Base-by-base conservation (phyloP, 768 basidiomycete species). In the Rhodotorula sphaerocarpa region DNA sequence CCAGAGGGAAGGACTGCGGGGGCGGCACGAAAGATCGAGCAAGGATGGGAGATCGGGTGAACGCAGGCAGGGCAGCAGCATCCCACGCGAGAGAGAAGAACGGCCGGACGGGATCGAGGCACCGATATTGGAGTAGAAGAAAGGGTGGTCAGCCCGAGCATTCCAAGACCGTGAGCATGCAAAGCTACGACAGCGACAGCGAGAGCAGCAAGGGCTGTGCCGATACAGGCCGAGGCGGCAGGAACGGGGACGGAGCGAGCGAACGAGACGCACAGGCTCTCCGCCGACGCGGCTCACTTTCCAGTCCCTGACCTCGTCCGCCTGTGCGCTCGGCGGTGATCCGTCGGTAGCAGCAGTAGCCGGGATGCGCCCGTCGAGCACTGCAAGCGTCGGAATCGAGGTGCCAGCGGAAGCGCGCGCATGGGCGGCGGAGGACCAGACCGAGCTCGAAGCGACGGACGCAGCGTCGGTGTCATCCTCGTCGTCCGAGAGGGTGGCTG, bases 1-100 rank as follows among this genome's bases (percentile, higher is more conserved):
- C 2, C 9, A 65, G 50, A 10, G 67, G 67, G 57, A 69, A 65
- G 4, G 60, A 59, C 67, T 68, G 46, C n/a, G 5, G n/a, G 34
- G 16, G 4, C 10, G 21, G 16, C 25, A 33, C 14, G 31, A 45
- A 18, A 54, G 10, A 39, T 9, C 36, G 16, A 39, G 36, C 16
- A 10, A 16, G 16, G 10, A 39, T 16, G 36, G 36, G 10, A 39
- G 10, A 39, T 9, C 36, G 16, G 36, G 36, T 9, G 10, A 39
- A 39, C 9, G 36, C 9, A 9, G 36, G 16, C 10, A 9, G 10
- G 16, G 9, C 36, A 23, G 39, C 23, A 11, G 12, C 7, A 43
- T 20, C 18, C 30, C 7, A 3, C 21, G 31, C 5, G 46, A 33
- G 21, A 7, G 31, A 4, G 30, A 27, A 33, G 48, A 7, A 18